Evolutionary conservation across 2,329 filamentous ascomycete species (phyloP).

Genomic region (Drechslera avenae): DNA sequence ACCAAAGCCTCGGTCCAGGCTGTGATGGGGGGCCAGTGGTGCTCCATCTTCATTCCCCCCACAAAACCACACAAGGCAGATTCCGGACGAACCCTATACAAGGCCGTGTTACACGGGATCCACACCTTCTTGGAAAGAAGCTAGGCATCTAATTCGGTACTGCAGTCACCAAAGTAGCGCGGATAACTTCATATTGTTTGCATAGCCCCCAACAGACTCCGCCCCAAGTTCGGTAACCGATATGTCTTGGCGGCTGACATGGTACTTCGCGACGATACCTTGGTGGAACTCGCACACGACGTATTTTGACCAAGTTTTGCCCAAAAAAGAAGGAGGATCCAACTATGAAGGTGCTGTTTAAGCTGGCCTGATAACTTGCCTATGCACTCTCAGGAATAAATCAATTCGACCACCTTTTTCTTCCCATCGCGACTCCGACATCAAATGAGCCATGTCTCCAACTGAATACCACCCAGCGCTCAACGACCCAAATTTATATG

Average conservation of each 20-base stretch:
- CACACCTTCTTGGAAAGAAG: too few relatives aligned
- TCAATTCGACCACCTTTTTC: not conserved
- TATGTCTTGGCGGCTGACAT: not conserved
- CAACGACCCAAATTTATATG: slow-evolving; percentile 20
- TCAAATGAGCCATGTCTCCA: not conserved
- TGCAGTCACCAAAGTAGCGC: not conserved
- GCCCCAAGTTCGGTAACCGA: not conserved
- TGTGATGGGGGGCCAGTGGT: too few relatives aligned
- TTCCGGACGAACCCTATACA: too few relatives aligned
- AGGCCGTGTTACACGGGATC: too few relatives aligned
- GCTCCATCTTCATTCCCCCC: too few relatives aligned
- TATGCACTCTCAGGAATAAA: not conserved
- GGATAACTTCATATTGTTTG: not conserved
- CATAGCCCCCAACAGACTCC: not conserved
- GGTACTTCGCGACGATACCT: not conserved
- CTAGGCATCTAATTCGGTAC: not conserved
- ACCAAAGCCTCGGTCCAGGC: too few relatives aligned
- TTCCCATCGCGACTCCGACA: not conserved
- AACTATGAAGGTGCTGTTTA: not conserved
- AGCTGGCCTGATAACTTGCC: not conserved
- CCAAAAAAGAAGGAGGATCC: too few relatives aligned
- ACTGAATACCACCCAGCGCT: slow-evolving; percentile 15
- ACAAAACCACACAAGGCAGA: too few relatives aligned
- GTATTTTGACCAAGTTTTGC: too few relatives aligned
- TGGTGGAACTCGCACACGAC: not conserved